Evolutionary conservation across 2,329 filamentous ascomycete species (phyloP).

Genomic region (Elsinoe necatrix): DNA sequence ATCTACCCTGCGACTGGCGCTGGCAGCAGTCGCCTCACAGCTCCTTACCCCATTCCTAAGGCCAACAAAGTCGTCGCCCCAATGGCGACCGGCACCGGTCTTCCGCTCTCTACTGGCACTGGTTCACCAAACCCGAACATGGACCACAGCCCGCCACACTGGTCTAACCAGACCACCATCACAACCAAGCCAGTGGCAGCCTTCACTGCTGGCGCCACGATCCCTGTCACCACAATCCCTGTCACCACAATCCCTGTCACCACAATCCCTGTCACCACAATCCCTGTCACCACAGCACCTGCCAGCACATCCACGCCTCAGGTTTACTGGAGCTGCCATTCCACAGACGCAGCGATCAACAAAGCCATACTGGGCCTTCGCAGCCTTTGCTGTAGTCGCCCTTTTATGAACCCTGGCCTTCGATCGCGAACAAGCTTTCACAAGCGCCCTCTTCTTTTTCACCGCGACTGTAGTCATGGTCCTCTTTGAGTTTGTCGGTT

Average conservation of each 20-base stretch:
- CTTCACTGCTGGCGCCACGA: constrained; percentile 8
- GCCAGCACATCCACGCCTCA: not conserved
- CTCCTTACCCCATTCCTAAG: constrained; percentile 16
- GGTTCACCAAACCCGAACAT: not conserved
- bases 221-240: not conserved
- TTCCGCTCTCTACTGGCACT: constrained; percentile 2
- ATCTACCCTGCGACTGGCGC: constrained; percentile 23
- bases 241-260: not conserved
- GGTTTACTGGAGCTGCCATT: constrained; percentile 4
- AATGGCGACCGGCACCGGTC: not conserved
- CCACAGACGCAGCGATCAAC: constrained; percentile 9
- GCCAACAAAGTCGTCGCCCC: not conserved
- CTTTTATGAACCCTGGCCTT: constrained; percentile 11
- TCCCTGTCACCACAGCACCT: not conserved
- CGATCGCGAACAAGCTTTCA: not conserved
- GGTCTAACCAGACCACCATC: constrained; percentile 14
- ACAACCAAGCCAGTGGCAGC: not conserved
- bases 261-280: not conserved
- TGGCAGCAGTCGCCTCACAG: constrained; percentile 14
- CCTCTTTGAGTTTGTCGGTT: constrained; percentile 12
- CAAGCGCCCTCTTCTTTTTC: constrained; percentile 12
- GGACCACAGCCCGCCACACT: not conserved
- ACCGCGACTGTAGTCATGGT: constrained; percentile 10
- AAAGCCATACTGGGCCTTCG: constrained; percentile 11
- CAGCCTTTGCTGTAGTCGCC: constrained; percentile 1